Evolutionary conservation across 495 filamentous ascomycete species (phyloP), one percentile per base, ranked within the genome.

Genomic region (Penicillium bialowiezense): DNA sequence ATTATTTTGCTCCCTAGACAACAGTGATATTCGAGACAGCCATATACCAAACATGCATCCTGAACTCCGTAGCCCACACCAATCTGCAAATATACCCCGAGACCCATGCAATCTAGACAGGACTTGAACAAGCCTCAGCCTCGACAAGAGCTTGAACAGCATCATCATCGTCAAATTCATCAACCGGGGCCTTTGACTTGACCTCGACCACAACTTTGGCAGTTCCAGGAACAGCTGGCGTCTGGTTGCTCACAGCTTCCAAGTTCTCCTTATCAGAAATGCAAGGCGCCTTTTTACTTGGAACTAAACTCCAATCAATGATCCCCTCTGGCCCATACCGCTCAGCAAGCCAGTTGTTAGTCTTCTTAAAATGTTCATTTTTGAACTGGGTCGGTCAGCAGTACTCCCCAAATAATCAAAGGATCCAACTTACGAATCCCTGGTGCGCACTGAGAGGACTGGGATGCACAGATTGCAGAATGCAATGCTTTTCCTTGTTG

Each of bases 391-490:
- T 28, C 21, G 17, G 14, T 32, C 12, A 73, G 10, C 23, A 26
- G 7, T 13, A 3, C 23, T 21, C 9, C 20, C 12, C 20, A 9
- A 13, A 35, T 4, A 33, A 44, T 13, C 19, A 32, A 24, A 19
- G 15, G 5, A 5, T 13, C 26, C 14, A n/a, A 72, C 72, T 62
- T 55, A 75, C 72, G 72, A 89, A 98, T 26, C 93, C 95, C 26
- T 77, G 71, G 7, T 62, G 55, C 2, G 93, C 93, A 68, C 87
- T 91, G 50, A 95, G 63, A 36, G 93, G 93, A 69, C 90, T 95
- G 2, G 93, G 93, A 74, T 98, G 93, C 44, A 88, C 89, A 54
- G 82, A 86, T 72, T 86, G 81, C 52, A 98, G 69, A 38, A 98
- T 86, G 20, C 80, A 76, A 70, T 98, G 91, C 55, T 78, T 84